Evolutionary conservation across 768 basidiomycete species (phyloP).

Genomic region (Termitomyces eurrhizus): DNA sequence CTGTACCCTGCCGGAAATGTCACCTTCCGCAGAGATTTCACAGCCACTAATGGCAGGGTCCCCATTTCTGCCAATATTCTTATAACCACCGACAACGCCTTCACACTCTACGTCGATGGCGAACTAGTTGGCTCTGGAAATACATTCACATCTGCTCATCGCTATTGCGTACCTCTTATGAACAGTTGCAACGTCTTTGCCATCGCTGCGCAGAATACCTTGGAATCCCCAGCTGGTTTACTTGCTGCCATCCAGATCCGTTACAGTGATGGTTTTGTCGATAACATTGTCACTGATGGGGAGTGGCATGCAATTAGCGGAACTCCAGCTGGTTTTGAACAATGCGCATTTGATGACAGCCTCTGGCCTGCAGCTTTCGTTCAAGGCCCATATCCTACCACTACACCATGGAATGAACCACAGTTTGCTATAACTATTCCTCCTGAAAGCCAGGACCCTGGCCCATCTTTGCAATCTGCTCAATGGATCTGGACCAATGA

Average conservation of each 20-base stretch:
- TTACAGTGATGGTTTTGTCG: slow-evolving; percentile 27
- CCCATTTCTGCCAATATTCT: slow-evolving; percentile 27
- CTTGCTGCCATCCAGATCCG: slow-evolving; percentile 26
- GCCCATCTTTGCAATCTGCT: slow-evolving; percentile 20
- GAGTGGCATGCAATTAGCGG: slow-evolving; percentile 24
- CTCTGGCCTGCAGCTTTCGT: slow-evolving; percentile 25
- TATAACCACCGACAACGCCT: slow-evolving; percentile 26
- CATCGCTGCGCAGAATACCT: slow-evolving; percentile 19
- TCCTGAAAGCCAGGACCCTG: slow-evolving; percentile 17
- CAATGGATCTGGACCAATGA: slow-evolving; percentile 32
- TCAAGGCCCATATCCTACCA: slow-evolving; percentile 16
- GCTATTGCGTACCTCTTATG: slow-evolving; percentile 25
- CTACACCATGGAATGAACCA: slow-evolving; percentile 10
- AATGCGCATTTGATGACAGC: slow-evolving; percentile 26
- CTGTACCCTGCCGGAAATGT: slow-evolving; percentile 21
- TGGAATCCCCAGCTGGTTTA: slow-evolving; percentile 22
- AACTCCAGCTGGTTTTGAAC: slow-evolving; percentile 25
- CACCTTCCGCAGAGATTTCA: slow-evolving; percentile 27
- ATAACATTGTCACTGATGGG: slow-evolving; percentile 26
- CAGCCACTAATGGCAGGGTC: slow-evolving; percentile 20
- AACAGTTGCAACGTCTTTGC: slow-evolving; percentile 30
- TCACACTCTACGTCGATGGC: slow-evolving; percentile 30
- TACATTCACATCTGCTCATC: slow-evolving; percentile 18
- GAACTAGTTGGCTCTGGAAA: slow-evolving; percentile 19
- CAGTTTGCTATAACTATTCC: slow-evolving; percentile 12